A percentile compares a stretch with the other conserved stretches of the same genome.
Evolutionary conservation across 2,329 filamentous ascomycete species (phyloP).

Genomic region (Davidsoniella virescens): DNA sequence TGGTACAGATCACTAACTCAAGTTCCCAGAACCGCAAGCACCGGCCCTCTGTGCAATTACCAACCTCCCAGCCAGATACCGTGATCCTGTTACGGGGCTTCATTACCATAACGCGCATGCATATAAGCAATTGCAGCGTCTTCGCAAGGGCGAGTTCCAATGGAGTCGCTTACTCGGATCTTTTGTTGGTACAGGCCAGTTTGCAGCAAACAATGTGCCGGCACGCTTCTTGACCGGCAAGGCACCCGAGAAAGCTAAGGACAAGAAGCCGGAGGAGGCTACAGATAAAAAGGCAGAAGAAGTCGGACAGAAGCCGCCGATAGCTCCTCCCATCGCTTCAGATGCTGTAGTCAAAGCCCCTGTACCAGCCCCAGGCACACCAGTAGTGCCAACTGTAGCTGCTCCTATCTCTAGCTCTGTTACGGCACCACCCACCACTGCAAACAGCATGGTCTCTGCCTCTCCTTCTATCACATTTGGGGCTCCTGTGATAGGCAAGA

Average conservation of each 20-base stretch:
- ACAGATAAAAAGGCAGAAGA: not conserved
- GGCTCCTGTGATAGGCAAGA: not conserved
- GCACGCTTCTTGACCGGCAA: conserved; percentile 43
- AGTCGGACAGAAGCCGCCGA: not conserved
- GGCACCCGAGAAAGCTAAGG: not conserved
- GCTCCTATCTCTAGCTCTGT: not conserved
- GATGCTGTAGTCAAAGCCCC: not conserved
- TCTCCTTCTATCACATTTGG: not conserved
- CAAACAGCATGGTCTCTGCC: not conserved
- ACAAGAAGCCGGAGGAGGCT: not conserved
- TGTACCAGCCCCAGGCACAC: not conserved
- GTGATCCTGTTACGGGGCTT: conserved; percentile 70
- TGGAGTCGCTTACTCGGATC: conserved; percentile 72
- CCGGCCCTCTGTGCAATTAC: conserved; percentile 63
- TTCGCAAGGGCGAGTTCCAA: conserved; percentile 55
- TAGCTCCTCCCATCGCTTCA: not conserved
- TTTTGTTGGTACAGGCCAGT: conserved; percentile 56
- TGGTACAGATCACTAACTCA: not conserved
- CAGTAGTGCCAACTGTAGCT: not conserved
- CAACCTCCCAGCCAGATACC: conserved; percentile 62
- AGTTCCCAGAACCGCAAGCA: conserved; percentile 30
- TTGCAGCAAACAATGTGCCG: conserved; percentile 61
- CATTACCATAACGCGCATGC: conserved; percentile 66
- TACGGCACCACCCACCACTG: not conserved
- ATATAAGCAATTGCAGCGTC: conserved; percentile 64